phyloP scores from a whole-genome alignment of 2,329 filamentous ascomycete species.

The Diaporthe amygdali region DNA sequence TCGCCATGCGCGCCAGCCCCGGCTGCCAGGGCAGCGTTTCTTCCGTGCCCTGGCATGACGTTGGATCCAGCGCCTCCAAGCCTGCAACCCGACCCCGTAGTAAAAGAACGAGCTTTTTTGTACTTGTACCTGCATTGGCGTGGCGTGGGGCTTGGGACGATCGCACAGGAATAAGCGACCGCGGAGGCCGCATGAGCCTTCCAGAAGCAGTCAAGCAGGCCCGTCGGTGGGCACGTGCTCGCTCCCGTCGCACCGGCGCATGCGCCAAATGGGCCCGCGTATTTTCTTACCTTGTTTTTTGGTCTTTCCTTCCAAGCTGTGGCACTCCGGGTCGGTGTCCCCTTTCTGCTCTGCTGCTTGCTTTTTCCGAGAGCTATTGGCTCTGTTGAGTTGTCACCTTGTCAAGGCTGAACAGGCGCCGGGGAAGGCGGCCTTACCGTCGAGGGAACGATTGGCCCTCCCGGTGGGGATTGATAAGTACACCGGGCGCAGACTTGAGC shows the following conservation, averaged over 20 bases:
- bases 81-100: background rate
- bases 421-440: background rate
- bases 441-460: background rate
- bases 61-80: background rate
- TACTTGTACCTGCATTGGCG: constrained; percentile 10
- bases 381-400: background rate
- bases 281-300: background rate
- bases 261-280: background rate
- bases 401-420: background rate
- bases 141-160: constrained; percentile 9
- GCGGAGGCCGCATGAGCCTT: constrained; percentile 14
- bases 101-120: background rate
- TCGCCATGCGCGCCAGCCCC: background rate
- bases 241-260: constrained; percentile 2
- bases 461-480: background rate
- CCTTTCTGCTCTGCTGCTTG: background rate
- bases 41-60: background rate
- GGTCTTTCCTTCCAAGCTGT: background rate
- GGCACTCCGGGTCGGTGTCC: background rate
- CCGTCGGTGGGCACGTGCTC: constrained; percentile 2
- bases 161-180: constrained; percentile 12
- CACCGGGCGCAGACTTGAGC: constrained; percentile 24
- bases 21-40: background rate
- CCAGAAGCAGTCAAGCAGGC: constrained; percentile 1
- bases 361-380: background rate